Evolutionary conservation across 2,329 filamentous ascomycete genomes (phyloP).

Genomic region (Bretziella fagacearum): DNA sequence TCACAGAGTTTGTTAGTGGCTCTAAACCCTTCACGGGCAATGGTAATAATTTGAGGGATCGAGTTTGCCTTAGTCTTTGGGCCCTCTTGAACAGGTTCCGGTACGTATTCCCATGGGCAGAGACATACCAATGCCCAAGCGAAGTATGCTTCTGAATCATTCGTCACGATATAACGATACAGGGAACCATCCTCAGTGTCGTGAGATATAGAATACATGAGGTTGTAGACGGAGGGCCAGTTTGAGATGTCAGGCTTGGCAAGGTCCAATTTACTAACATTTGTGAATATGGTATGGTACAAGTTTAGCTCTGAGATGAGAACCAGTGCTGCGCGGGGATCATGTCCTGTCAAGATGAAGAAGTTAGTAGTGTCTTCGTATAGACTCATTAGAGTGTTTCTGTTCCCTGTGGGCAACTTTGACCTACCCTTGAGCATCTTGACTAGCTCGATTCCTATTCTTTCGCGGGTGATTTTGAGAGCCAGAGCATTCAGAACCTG

Average conservation of each 20-base stretch:
- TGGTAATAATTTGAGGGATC: constrained; percentile 35
- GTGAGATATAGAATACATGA: constrained; percentile 35
- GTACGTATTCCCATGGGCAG: constrained; percentile 49
- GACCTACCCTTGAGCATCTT: constrained; percentile 66
- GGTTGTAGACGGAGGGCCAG: constrained; percentile 48
- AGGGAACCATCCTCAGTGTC: constrained; percentile 31
- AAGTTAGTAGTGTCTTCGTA: not conserved
- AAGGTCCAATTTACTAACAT: constrained; percentile 39
- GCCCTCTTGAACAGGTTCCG: constrained; percentile 26
- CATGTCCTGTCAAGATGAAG: constrained; percentile 27
- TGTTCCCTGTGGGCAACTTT: not conserved
- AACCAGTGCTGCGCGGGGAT: constrained; percentile 43
- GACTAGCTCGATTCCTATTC: constrained; percentile 71
- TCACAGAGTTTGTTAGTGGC: constrained; percentile 59
- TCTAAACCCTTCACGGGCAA: constrained; percentile 62
- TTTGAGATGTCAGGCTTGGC: constrained; percentile 38
- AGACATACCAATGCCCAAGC: constrained; percentile 64
- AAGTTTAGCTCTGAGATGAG: constrained; percentile 50
- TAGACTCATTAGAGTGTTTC: not conserved
- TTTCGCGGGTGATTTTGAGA: constrained; percentile 79
- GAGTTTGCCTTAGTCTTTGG: constrained; percentile 34
- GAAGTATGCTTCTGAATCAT: constrained; percentile 48
- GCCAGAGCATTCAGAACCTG: constrained; percentile 65
- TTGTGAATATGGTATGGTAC: constrained; percentile 57
- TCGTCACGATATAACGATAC: constrained; percentile 39